A percentile compares a stretch with the other conserved stretches of the same genome.
phyloP scores from a whole-genome alignment of 208 protist species.

The Zelonia costaricensis region DNA sequence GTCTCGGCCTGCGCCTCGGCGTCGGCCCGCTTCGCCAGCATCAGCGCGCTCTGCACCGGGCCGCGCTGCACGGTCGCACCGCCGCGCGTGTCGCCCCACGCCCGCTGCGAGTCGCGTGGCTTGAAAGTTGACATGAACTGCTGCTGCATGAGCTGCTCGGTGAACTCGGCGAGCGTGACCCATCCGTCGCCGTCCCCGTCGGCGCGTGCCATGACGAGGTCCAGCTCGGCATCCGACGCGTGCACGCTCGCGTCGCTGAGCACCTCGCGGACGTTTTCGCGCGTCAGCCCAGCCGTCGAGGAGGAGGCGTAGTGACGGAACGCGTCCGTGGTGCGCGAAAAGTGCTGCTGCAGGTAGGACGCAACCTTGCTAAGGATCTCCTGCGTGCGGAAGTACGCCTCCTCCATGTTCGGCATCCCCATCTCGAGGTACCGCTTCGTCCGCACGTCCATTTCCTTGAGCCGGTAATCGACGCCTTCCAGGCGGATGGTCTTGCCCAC shows the following conservation, averaged over 20 bases:
- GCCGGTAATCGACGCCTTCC: slow-evolving; percentile 61
- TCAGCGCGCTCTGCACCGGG: slow-evolving; percentile 47
- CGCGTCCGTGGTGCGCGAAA: slow-evolving; percentile 69
- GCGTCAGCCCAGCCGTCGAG: slow-evolving; percentile 49
- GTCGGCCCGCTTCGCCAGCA: slow-evolving; percentile 31
- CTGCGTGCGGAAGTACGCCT: slow-evolving; percentile 65
- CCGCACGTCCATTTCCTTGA: slow-evolving; percentile 75
- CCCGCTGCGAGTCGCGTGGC: slow-evolving; percentile 31
- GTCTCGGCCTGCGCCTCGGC: slow-evolving; percentile 45
- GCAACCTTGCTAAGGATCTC: slow-evolving; percentile 66
- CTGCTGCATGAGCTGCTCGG: slow-evolving; percentile 74
- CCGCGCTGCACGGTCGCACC: slow-evolving; percentile 29
- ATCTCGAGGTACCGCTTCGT: slow-evolving; percentile 72
- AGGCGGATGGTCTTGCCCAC: slow-evolving; percentile 73
- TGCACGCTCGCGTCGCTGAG: slow-evolving; percentile 58
- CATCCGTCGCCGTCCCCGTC: slow-evolving; percentile 80
- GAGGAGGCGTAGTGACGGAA: slow-evolving; percentile 81
- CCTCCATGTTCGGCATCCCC: slow-evolving; percentile 76
- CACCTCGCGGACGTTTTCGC: slow-evolving; percentile 59
- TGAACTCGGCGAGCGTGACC: slow-evolving; percentile 83
- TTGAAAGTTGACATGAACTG: slow-evolving; percentile 82
- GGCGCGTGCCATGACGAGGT: slow-evolving; percentile 57
- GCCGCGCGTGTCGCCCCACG: slow-evolving; percentile 20
- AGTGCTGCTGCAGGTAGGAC: slow-evolving; percentile 61
- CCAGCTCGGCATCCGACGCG: slow-evolving; percentile 46